phyloP scores from a whole-genome alignment of 192 early-diverging fungal species.

The Chytriomyces sp. region DNA sequence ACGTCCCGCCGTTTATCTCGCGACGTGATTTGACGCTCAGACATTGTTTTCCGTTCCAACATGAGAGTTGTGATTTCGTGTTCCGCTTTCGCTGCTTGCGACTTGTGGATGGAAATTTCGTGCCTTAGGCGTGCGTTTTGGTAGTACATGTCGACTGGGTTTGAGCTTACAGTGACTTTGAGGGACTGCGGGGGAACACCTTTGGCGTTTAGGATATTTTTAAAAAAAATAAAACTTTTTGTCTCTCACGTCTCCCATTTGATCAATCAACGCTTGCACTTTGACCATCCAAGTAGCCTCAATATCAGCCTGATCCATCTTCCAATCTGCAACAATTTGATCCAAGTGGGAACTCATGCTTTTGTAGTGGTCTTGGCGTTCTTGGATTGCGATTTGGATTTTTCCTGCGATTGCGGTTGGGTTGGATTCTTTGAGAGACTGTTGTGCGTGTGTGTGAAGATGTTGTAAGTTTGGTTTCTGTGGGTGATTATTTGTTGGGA shows the following conservation, averaged over 20 bases:
- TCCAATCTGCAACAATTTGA: constrained; percentile 16
- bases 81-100: constrained; percentile 17
- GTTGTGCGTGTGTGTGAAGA: neutral
- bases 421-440: constrained; percentile 30
- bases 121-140: constrained; percentile 27
- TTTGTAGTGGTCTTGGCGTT: constrained; percentile 12
- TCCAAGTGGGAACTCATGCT: neutral
- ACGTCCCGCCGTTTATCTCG: constrained; percentile 28
- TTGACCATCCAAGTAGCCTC: constrained; percentile 36
- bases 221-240: neutral
- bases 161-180: constrained; percentile 18
- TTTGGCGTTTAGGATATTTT: neutral
- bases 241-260: constrained; percentile 22
- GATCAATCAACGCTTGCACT: constrained; percentile 32
- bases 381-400: neutral
- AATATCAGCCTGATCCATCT: constrained; percentile 34
- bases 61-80: constrained; percentile 15
- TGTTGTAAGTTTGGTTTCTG: too few relatives aligned
- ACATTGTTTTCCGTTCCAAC: neutral
- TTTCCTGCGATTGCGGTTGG: constrained; percentile 24
- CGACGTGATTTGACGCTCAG: neutral
- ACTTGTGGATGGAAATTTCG: constrained; percentile 24
- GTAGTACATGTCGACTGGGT: constrained; percentile 11
- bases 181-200: constrained; percentile 1
- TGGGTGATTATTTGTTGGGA: neutral